Evolutionary conservation across 2,329 filamentous ascomycete genomes (phyloP).

Genomic region (Reticulascus tulasneorum): DNA sequence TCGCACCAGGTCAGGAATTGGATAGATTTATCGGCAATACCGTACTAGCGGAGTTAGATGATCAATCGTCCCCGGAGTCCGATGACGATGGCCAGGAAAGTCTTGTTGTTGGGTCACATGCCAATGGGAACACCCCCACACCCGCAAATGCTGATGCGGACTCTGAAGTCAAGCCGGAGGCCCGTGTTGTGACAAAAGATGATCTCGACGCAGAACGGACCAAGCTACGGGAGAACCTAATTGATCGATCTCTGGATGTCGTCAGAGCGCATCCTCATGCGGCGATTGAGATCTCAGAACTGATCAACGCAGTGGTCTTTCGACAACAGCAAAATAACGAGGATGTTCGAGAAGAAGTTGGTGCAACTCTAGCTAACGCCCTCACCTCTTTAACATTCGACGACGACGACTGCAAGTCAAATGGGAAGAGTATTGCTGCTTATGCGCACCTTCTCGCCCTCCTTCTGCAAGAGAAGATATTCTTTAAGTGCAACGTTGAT

Average conservation of each 20-base stretch:
- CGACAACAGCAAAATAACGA: constrained; percentile 53
- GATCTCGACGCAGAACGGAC: constrained; percentile 74
- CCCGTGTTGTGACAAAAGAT: constrained; percentile 57
- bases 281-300: constrained; percentile 85
- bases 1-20: constrained; percentile 17
- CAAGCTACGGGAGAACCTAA: constrained; percentile 69
- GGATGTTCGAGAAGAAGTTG: constrained; percentile 66
- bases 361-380: constrained; percentile 77
- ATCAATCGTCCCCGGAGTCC: constrained; percentile 20
- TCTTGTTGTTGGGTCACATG: constrained; percentile 3
- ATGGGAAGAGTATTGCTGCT: constrained; percentile 65
- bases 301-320: constrained; percentile 71
- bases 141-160: constrained; percentile 17
- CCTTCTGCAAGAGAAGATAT: constrained; percentile 75
- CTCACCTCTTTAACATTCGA: constrained; percentile 65
- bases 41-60: constrained; percentile 16
- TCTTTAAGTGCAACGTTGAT: constrained; percentile 73
- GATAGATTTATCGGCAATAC: constrained; percentile 20
- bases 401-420: constrained; percentile 62
- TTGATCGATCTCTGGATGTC: constrained; percentile 87
- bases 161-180: constrained; percentile 19
- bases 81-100: constrained; percentile 16
- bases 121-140: constrained; percentile 12
- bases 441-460: constrained; percentile 90
- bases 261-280: constrained; percentile 83